phyloP scores from a whole-genome alignment of 495 filamentous ascomycete genomes.

The Hypoxylon rickii region DNA sequence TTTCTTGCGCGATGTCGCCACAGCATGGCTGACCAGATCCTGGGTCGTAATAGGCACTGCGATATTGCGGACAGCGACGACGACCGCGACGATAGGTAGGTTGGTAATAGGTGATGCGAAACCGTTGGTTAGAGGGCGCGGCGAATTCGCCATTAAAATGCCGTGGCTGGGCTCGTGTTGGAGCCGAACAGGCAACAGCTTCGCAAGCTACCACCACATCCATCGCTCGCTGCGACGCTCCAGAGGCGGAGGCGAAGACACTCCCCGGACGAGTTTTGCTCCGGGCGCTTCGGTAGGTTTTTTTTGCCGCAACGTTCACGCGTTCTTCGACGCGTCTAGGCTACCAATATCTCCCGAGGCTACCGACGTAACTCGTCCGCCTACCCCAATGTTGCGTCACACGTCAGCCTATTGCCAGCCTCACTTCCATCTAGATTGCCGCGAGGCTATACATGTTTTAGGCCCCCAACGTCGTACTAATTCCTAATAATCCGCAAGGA shows the following conservation, averaged over 20 bases:
- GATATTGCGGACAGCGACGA: slow-evolving; percentile 10
- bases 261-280: slow-evolving; percentile 9
- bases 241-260: slow-evolving; percentile 5
- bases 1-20: slow-evolving; percentile 18
- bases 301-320: slow-evolving; percentile 7
- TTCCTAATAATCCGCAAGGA: not conserved
- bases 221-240: slow-evolving; percentile 10
- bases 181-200: slow-evolving; percentile 32
- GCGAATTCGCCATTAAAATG: slow-evolving; percentile 16
- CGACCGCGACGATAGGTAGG: slow-evolving; percentile 1
- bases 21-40: slow-evolving; percentile 11
- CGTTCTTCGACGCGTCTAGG: slow-evolving; percentile 22
- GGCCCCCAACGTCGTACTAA: slow-evolving; percentile 10
- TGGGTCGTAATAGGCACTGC: not conserved
- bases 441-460: slow-evolving; percentile 10
- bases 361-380: slow-evolving; percentile 3
- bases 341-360: slow-evolving; percentile 3
- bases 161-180: slow-evolving; percentile 6
- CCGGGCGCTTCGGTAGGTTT: slow-evolving; percentile 11
- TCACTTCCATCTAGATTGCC: slow-evolving; percentile 15
- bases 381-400: slow-evolving; percentile 17
- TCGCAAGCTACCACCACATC: slow-evolving; percentile 13
- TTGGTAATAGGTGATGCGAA: not conserved
- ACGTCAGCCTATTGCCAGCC: slow-evolving; percentile 26
- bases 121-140: slow-evolving; percentile 11